A percentile compares a stretch with the other conserved stretches of the same genome.
phyloP scores from a whole-genome alignment of 1,139 yeast species.

The Hyphopichia fennica region DNA sequence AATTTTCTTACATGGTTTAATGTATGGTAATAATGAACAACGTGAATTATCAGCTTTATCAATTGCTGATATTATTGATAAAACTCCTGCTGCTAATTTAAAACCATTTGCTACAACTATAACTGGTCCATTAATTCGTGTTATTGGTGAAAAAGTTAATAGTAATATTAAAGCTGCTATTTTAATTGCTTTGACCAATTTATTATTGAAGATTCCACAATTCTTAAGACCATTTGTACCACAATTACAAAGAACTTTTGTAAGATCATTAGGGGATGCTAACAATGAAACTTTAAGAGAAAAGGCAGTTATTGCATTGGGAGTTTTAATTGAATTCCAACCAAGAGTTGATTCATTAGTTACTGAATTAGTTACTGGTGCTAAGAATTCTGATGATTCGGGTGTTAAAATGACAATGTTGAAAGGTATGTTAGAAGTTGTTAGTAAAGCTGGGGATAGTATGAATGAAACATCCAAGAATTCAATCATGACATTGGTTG shows the following conservation, averaged over 20 bases:
- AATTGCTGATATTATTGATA: constrained; percentile 82
- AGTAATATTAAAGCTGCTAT: constrained; percentile 93
- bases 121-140: constrained; percentile 97
- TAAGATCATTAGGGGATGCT: constrained; percentile 82
- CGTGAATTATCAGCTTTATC: constrained; percentile 87
- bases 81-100: constrained; percentile 79
- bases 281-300: constrained; percentile 69
- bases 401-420: constrained; percentile 87
- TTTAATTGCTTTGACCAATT: constrained; percentile 73
- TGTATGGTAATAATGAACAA: constrained; percentile 87
- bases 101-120: constrained; percentile 89
- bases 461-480: constrained; percentile 74
- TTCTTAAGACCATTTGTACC: constrained; percentile 95
- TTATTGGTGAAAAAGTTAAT: constrained; percentile 91
- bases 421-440: constrained; percentile 82
- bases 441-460: constrained; percentile 73
- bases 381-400: constrained; percentile 51
- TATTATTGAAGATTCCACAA: constrained; percentile 83
- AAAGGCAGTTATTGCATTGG: constrained; percentile 90
- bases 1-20: constrained; percentile 88
- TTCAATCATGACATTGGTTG: constrained; percentile 71
- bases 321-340: constrained; percentile 82
- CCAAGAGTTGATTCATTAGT: constrained; percentile 94
- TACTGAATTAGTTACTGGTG: constrained; percentile 77
- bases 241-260: constrained; percentile 95